These are phyloP conservation scores for Sarocladium strictum DNA, from an alignment of 2,329 filamentous ascomycete species.

Conservation along the genomic window DNA sequence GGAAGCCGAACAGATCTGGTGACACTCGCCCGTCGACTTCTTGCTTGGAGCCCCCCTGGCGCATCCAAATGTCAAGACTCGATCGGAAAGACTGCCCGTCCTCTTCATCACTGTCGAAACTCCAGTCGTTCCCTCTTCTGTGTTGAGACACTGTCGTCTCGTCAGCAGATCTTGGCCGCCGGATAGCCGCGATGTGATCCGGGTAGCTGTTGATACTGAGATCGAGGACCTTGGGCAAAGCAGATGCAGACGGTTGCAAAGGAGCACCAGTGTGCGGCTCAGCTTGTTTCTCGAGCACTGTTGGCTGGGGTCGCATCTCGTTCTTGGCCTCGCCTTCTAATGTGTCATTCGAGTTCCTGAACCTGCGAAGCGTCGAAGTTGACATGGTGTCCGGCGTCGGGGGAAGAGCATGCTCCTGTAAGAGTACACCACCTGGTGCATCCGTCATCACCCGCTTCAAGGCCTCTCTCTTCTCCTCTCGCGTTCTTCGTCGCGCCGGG, in stretches of 20 bases:
- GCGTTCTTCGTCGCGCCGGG: slow-evolving; percentile 23
- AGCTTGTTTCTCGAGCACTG: not conserved
- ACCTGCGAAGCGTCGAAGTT: slow-evolving; percentile 45
- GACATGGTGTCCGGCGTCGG: slow-evolving; percentile 57
- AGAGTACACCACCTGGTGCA: slow-evolving; percentile 31
- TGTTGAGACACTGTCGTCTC: slow-evolving; percentile 36
- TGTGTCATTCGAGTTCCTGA: slow-evolving; percentile 45
- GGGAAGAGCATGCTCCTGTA: slow-evolving; percentile 41
- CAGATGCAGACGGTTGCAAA: not conserved
- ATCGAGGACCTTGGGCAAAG: not conserved
- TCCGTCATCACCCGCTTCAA: slow-evolving; percentile 45
- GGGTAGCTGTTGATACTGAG: slow-evolving; percentile 3
- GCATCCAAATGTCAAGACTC: slow-evolving; percentile 53
- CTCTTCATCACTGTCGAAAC: slow-evolving; percentile 35
- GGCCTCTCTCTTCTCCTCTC: slow-evolving; percentile 42
- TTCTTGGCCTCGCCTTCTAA: slow-evolving; percentile 17
- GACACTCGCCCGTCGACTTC: slow-evolving; percentile 27
- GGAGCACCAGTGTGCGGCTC: not conserved
- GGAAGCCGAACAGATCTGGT: slow-evolving; percentile 51
- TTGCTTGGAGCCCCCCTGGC: slow-evolving; percentile 38
- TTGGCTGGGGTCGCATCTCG: not conserved
- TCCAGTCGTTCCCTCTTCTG: slow-evolving; percentile 35
- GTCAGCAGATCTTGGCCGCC: slow-evolving; percentile 40
- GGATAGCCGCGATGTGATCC: slow-evolving; percentile 16
- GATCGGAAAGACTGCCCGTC: slow-evolving; percentile 36